phyloP scores from a whole-genome alignment of 139 green algal species.

The Chlamydomonas incerta region DNA sequence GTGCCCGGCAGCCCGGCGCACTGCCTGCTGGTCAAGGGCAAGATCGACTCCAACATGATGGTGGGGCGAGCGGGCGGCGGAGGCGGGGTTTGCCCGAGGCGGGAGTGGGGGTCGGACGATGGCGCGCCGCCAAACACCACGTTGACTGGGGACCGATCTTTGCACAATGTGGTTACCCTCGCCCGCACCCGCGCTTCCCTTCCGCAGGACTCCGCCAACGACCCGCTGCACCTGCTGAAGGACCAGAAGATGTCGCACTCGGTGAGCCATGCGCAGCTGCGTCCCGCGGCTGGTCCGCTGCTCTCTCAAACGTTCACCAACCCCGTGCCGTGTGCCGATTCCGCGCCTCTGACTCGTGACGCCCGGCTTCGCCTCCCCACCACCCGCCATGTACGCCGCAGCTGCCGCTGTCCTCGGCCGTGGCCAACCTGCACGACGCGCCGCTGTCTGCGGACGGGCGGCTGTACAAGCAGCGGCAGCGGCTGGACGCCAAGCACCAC shows the following conservation, averaged over 20 bases:
- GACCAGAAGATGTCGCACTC: constrained; percentile 73
- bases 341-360: too few relatives aligned
- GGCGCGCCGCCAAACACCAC: too few relatives aligned
- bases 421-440: constrained; percentile 53
- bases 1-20: constrained; percentile 91
- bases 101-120: too few relatives aligned
- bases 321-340: too few relatives aligned
- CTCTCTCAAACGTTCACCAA: too few relatives aligned
- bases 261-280: too few relatives aligned
- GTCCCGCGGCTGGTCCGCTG: too few relatives aligned
- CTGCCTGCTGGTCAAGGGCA: constrained; percentile 84
- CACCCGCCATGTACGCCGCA: constrained; percentile 21
- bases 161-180: too few relatives aligned
- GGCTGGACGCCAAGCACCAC: constrained; percentile 70
- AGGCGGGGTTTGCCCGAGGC: too few relatives aligned
- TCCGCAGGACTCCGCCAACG: constrained; percentile 55
- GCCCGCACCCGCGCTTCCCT: too few relatives aligned
- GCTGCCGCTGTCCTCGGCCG: constrained; percentile 72
- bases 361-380: not conserved
- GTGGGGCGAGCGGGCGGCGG: too few relatives aligned
- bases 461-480: constrained; percentile 70
- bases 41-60: constrained; percentile 50
- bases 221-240: constrained; percentile 69
- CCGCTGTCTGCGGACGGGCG: constrained; percentile 44
- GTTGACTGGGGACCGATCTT: too few relatives aligned